A percentile compares a stretch with the other conserved stretches of the same genome.
phyloP scores from a whole-genome alignment of 2,329 filamentous ascomycete species.

The Lecanosticta acicola region DNA sequence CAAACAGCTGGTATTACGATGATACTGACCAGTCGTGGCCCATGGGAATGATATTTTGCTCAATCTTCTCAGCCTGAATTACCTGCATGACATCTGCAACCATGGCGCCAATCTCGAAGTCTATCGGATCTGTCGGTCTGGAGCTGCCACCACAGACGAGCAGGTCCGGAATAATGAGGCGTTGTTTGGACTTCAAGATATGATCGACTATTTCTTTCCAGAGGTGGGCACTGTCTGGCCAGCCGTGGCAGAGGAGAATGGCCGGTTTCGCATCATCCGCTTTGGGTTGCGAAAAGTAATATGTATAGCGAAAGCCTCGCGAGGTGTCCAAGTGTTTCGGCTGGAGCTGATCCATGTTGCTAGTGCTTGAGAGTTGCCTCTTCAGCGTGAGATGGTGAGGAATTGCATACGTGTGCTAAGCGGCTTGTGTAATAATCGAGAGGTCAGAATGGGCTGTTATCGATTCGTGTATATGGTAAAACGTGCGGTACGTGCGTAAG shows the following conservation, averaged over 20 bases:
- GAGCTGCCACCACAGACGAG: constrained; percentile 37
- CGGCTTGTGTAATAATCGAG: no score
- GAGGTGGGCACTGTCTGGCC: constrained; percentile 43
- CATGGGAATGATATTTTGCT: constrained; percentile 18
- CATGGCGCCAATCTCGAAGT: constrained; percentile 36
- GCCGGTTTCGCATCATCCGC: constrained; percentile 29
- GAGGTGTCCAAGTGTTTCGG: constrained; percentile 18
- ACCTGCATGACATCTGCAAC: constrained; percentile 39
- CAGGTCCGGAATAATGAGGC: constrained; percentile 36
- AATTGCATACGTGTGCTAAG: no score
- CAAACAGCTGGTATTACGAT: no score
- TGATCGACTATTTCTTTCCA: constrained; percentile 41
- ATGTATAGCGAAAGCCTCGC: constrained; percentile 37
- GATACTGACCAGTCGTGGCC: constrained; percentile 19
- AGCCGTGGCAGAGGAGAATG: constrained; percentile 45
- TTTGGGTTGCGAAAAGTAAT: constrained; percentile 32
- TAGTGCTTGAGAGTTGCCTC: no score
- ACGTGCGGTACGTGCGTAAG: no score
- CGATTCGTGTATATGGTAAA: no score
- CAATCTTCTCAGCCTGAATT: constrained; percentile 34
- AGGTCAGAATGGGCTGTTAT: no score
- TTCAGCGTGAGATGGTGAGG: no score
- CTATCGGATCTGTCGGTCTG: constrained; percentile 37
- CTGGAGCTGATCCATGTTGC: no score
- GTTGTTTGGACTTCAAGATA: constrained; percentile 38